Evolutionary conservation across 805 yeast species (phyloP), one percentile per base, ranked within the genome.

Genomic region (Limtongia smithiae): DNA sequence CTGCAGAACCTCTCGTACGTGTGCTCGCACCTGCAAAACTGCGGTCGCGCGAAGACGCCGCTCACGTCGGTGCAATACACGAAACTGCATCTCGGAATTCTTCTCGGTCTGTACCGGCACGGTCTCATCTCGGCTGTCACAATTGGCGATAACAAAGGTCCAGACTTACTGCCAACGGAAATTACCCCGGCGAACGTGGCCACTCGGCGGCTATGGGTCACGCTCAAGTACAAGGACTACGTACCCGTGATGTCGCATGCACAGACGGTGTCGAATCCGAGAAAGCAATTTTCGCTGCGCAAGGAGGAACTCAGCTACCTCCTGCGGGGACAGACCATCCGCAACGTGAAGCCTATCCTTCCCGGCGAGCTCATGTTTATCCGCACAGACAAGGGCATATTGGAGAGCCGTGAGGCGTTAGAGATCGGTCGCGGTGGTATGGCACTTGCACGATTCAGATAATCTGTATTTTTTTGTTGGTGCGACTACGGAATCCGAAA

Each of bases 321-420:
- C 55, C 84, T 94, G 20, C 73, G 82, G 7, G 98, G 97, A 2
- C 71, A 78, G 52, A 75, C 80, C 9, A 82, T 86, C 22, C 79
- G 95, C 70, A 74, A 79, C 58, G 81, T 91, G 51, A 76, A 78
- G 60, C 95, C 97, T 0, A 69, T 87, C 44, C 86, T 82, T 62
- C 94, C 96, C 0, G 96, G 96, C 33, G 98, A 93, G 67, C 76
- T 85, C 51, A 80, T 89, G 52, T 80, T 93, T 60, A 77, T 93
- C 28, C 74, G 75, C 57, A 70, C 78, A 1, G 69, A 71, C 20
- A 71, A 71, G 24, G 72, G 75, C 7, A 74, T 75, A 18, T 76
- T 90, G 34, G 95, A 88, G 59, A 71, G 90, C 48, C 86, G 83
- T 61, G 96, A 91, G 61, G 97, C 97, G 32, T 84, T 91, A 21